These are phyloP conservation scores for Fusarium liriodendri DNA, from an alignment of 2,329 filamentous ascomycete genomes.

Conservation along the genomic window DNA sequence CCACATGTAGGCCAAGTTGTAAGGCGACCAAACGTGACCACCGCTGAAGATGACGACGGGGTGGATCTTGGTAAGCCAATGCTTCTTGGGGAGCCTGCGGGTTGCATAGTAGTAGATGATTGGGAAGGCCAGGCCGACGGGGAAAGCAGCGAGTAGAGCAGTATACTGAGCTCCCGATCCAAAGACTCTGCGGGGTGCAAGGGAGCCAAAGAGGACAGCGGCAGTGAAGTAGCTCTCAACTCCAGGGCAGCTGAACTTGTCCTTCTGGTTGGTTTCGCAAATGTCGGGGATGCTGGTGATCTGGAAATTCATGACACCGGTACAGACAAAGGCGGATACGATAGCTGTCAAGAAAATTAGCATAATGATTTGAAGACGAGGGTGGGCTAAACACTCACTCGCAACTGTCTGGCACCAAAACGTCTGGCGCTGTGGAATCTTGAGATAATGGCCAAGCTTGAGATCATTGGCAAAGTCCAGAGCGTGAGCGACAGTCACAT, in stretches of 20 bases:
- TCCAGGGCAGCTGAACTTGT: constrained; percentile 52
- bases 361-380: no score
- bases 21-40: constrained; percentile 54
- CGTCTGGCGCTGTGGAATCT: constrained; percentile 52
- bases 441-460: constrained; percentile 58
- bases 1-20: constrained; percentile 60
- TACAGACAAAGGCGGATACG: constrained; percentile 50
- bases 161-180: constrained; percentile 51
- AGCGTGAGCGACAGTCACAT: constrained; percentile 51
- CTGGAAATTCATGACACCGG: constrained; percentile 53
- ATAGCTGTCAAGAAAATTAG: constrained; percentile 31
- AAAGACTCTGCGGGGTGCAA: constrained; percentile 52
- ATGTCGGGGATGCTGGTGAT: constrained; percentile 50
- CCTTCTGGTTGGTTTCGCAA: constrained; percentile 50
- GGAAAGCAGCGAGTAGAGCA: constrained; percentile 53
- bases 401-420: constrained; percentile 50
- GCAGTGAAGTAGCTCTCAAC: constrained; percentile 55
- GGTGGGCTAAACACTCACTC: constrained; percentile 30
- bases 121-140: constrained; percentile 51
- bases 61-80: constrained; percentile 55
- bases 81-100: constrained; percentile 48
- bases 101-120: constrained; percentile 51
- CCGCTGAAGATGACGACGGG: constrained; percentile 58
- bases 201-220: constrained; percentile 55
- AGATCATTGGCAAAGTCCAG: constrained; percentile 51